Evolutionary conservation across 768 basidiomycete species (phyloP).

Genomic region (Collybia nuda): DNA sequence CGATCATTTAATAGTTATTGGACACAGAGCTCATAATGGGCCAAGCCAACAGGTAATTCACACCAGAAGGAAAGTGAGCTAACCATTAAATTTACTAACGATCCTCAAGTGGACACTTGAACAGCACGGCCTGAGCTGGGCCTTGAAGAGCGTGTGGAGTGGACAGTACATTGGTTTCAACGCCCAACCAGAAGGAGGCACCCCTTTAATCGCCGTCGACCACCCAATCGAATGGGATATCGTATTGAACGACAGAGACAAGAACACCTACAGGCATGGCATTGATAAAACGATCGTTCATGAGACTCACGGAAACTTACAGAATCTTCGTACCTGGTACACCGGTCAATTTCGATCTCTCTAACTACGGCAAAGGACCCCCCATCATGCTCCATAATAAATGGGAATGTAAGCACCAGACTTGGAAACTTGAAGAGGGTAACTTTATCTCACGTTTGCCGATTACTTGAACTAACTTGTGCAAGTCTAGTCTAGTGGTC

Average conservation of each 20-base stretch:
- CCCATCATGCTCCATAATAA: slow-evolving; percentile 45
- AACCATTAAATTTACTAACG: not conserved
- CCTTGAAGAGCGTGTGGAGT: slow-evolving; percentile 39
- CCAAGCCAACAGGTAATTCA: slow-evolving; percentile 47
- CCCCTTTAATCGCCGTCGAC: slow-evolving; percentile 33
- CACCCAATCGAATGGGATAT: slow-evolving; percentile 48
- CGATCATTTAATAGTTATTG: slow-evolving; percentile 38
- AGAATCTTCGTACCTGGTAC: slow-evolving; percentile 39
- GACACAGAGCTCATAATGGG: slow-evolving; percentile 40
- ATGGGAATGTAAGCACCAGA: slow-evolving; percentile 56
- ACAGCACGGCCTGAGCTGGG: slow-evolving; percentile 35
- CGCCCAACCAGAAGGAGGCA: slow-evolving; percentile 38
- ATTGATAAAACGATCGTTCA: not conserved
- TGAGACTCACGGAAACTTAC: not conserved
- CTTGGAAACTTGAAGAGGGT: slow-evolving; percentile 45
- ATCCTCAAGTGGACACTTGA: slow-evolving; percentile 46
- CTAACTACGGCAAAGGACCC: slow-evolving; percentile 45
- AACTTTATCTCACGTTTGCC: not conserved
- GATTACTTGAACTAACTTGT: no score
- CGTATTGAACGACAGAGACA: slow-evolving; percentile 41
- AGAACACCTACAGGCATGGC: slow-evolving; percentile 41
- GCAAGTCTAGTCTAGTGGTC: no score
- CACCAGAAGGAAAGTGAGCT: no score
- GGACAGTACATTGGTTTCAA: slow-evolving; percentile 40
- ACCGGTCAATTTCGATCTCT: slow-evolving; percentile 48